Base-by-base conservation (phyloP, 2,329 filamentous ascomycete species). In the Aspergillus oerlinghausenensis region DNA sequence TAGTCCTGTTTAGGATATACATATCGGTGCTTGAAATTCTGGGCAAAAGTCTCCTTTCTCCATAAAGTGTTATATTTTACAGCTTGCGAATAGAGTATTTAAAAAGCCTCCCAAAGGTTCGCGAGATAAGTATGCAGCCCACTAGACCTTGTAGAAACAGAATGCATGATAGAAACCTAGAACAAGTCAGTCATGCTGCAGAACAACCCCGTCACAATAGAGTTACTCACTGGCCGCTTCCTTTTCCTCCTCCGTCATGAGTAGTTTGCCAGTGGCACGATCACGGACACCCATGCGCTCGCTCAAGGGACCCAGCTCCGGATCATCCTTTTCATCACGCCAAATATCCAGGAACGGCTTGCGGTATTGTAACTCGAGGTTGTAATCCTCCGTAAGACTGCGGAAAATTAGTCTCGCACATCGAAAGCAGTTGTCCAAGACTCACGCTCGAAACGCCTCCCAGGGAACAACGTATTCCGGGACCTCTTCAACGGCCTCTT, bases 381-480 rank as follows among this genome's bases (percentile, higher is more conserved):
- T 97, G 80, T 93, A 99, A 70, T 97, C 92, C 71, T 97, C 92
- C 19, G 94, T 94, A 66, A 97, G 79, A 26, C 77, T 79, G 52
- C 4, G 38, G 29, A 19, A 45, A 51, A 49, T 67, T 50, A 64
- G 63, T 50, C 25, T 11, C 17, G 26, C 3, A 52, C 21, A 45
- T 23, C 17, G 11, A 32, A 17, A 26, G 26, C 7, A 49, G 4
- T 25, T 14, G 48, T 7, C 28, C 43, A 25, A 28, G 21, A 38
- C 75, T 69, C 63, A 79, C 67, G 91, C 92, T 76, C 94, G 90
- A 78, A 99, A 97, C 1, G 92, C 92, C 72, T 96, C 92, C 93
- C 94, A 99, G 0, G 94, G 94, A 1, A 99, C 94, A 1, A 99
- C 93, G 71, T 96, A 99, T 77, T 99, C 94, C 2, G 94, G 93